Evolutionary conservation across 306 rosid genomes (phyloP).

Genomic region (Prunus mume): DNA sequence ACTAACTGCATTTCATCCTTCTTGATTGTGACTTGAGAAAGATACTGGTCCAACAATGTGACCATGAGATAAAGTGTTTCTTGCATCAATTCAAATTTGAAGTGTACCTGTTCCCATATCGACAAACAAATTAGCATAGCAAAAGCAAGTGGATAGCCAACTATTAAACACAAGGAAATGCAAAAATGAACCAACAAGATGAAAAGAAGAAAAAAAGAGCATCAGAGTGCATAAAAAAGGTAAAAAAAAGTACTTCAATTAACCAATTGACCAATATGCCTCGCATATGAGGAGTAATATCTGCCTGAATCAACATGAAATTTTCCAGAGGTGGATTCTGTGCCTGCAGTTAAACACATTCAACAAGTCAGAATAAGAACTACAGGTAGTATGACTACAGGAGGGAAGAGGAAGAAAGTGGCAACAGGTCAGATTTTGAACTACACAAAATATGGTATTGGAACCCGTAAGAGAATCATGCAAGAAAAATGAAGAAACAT

Average conservation of each 20-base stretch:
- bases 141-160: constrained; percentile 17
- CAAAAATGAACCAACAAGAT: not conserved
- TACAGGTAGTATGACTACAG: not conserved
- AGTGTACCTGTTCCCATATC: constrained; percentile 62
- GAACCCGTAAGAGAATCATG: not conserved
- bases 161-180: not conserved
- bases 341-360: constrained; percentile 46
- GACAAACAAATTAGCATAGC: constrained; percentile 14
- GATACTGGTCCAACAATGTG: constrained; percentile 73
- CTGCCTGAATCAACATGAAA: constrained; percentile 67
- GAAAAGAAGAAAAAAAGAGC: not conserved
- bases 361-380: not conserved
- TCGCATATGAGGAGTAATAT: constrained; percentile 72
- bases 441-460: not conserved
- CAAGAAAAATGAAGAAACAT: not conserved
- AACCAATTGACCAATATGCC: constrained; percentile 86
- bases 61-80: constrained; percentile 83
- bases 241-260: constrained; percentile 59
- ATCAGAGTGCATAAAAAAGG: constrained; percentile 6
- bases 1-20: constrained; percentile 82
- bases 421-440: not conserved
- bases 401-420: not conserved
- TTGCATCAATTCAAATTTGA: constrained; percentile 84
- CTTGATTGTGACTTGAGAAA: constrained; percentile 58
- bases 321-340: constrained; percentile 51